Percentiles rank a stretch among this genome's conserved stretches.
Evolutionary conservation across 352 stramenopile genomes (phyloP).

Genomic region (Phytophthora sojae): DNA sequence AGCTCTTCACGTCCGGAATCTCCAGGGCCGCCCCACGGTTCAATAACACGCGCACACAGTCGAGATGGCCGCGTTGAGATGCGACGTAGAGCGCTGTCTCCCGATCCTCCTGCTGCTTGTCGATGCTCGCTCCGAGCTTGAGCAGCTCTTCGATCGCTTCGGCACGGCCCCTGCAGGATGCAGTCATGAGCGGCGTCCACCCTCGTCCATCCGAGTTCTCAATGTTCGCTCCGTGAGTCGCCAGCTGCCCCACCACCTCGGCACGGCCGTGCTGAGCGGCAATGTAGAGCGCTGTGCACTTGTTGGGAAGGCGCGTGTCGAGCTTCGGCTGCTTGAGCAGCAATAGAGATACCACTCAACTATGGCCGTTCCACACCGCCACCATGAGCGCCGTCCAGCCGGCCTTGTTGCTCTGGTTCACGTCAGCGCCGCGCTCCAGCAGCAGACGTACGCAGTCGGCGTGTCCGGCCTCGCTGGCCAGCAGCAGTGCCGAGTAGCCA

Average conservation of each 20-base stretch:
- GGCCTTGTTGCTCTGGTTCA: neutral
- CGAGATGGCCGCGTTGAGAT: no score
- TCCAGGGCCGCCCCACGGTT: no score
- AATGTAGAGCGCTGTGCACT: neutral
- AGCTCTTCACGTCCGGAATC: no score
- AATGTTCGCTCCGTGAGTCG: neutral
- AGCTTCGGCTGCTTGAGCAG: neutral
- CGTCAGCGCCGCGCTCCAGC: neutral
- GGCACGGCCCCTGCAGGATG: neutral
- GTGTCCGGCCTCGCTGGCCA: neutral
- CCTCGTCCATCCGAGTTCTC: neutral
- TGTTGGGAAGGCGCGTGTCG: neutral
- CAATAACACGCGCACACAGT: no score
- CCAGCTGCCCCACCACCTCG: neutral
- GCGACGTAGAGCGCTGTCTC: no score
- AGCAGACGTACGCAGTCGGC: neutral
- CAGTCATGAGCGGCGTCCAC: neutral
- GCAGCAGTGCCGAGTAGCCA: neutral
- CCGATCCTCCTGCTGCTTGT: neutral
- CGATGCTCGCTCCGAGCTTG: neutral
- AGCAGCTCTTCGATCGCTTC: neutral
- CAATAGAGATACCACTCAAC: neutral
- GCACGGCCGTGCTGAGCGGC: neutral
- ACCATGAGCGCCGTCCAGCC: neutral
- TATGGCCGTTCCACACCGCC: neutral